Conservation (phyloP, 2,329 filamentous ascomycete genomes). For the Fusarium falciforme region DNA sequence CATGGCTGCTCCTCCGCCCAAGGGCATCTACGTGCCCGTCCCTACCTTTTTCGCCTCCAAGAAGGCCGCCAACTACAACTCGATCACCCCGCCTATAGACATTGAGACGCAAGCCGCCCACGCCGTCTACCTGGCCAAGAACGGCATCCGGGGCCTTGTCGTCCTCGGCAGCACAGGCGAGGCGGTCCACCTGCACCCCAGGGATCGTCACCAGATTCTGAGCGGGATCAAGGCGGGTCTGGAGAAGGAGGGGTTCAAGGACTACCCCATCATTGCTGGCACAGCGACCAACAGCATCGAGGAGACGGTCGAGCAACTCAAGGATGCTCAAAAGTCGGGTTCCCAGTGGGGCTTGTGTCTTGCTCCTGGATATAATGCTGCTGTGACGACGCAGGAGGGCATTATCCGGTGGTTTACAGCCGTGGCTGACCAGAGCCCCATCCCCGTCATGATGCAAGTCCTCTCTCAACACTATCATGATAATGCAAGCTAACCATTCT, state of each 20-base stretch:
- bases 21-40: slow-evolving; percentile 69
- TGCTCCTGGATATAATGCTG: slow-evolving; percentile 70
- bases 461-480: neutral
- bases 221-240: slow-evolving; percentile 66
- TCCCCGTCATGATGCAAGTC: slow-evolving; percentile 69
- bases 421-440: slow-evolving; percentile 67
- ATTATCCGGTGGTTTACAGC: slow-evolving; percentile 68
- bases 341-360: slow-evolving; percentile 70
- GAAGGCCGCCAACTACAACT: slow-evolving; percentile 54
- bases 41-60: slow-evolving; percentile 71
- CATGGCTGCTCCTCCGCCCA: slow-evolving; percentile 56
- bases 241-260: slow-evolving; percentile 64
- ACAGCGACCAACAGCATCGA: slow-evolving; percentile 71
- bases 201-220: slow-evolving; percentile 67
- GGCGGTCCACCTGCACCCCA: slow-evolving; percentile 69
- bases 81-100: slow-evolving; percentile 65
- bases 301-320: slow-evolving; percentile 68
- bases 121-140: slow-evolving; percentile 68
- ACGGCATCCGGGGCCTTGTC: slow-evolving; percentile 70
- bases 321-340: slow-evolving; percentile 66
- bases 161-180: slow-evolving; percentile 74
- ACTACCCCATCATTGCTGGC: slow-evolving; percentile 71
- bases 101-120: slow-evolving; percentile 68
- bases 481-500: neutral
- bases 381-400: slow-evolving; percentile 64